Base-by-base conservation (phyloP, 495 filamentous ascomycete species). In the Aspergillus nanangensis region DNA sequence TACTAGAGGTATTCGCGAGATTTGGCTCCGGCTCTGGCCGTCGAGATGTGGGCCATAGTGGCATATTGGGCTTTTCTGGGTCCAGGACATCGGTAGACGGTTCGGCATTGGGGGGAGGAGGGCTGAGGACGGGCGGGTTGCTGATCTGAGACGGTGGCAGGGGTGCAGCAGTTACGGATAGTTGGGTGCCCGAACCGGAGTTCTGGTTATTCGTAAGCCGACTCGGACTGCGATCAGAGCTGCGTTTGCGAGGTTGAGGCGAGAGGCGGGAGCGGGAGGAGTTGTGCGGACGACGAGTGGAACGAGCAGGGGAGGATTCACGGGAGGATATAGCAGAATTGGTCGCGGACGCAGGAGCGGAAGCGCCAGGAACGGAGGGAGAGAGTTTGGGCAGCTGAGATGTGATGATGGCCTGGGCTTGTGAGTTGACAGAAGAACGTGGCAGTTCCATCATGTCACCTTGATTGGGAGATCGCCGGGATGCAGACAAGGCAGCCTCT, bases 171-270 rank as follows among this genome's bases (percentile, higher is more conserved):
- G 82, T 73, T 14, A 79, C 75, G 42, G 84, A 75, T 21, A 81
- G 76, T 35, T 72, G 66, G 21, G 50, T 68, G 55, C 43, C 67
- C 65, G 56, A 63, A 64, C 35, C 71, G 38, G 55, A 54, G 24
- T 50, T 61, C 3, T 65, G 54, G 29, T 60, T 67, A 57, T 67
- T 76, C 47, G 70, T 58, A 15, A 67, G 65, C 55, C 86, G 76
- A 44, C 69, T 71, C 1, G 88, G 88, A 52, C 83, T 90, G 29
- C 74, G 66, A 43, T 91, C 87, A 47, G 83, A 77, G 45, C 76
- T 73, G 61, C 80, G 83, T 66, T 87, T 88, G 53, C 85, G 79
- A 40, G 86, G 84, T 49, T 78, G 71, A 38, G 75, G 70, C 10
- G 69, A 52, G 4, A 61, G 46, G 43, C 67, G 57, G 27, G 56